phyloP scores from a whole-genome alignment of 1,284 basidiomycete species.

The Austroboletus novae-zelandiae region DNA sequence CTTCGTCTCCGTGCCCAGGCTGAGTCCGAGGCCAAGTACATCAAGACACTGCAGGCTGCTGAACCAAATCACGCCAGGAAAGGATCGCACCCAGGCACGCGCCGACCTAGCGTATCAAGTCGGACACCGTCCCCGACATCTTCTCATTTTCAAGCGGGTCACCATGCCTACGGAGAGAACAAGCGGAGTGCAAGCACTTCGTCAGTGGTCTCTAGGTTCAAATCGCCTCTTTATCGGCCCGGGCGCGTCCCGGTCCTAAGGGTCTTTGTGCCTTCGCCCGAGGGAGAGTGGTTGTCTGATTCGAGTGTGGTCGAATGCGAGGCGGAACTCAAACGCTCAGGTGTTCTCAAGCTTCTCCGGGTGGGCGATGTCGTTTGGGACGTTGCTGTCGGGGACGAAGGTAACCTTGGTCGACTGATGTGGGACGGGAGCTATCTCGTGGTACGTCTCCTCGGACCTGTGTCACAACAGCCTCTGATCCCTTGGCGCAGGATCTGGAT shows the following conservation, averaged over 20 bases:
- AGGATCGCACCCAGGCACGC: conserved; percentile 15
- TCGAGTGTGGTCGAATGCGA: conserved; percentile 76
- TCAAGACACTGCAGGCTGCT: conserved; percentile 17
- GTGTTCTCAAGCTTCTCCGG: conserved; percentile 52
- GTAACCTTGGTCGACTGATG: conserved; percentile 71
- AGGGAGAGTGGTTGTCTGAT: conserved; percentile 80
- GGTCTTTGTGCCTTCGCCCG: conserved; percentile 78
- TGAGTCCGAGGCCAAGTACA: conserved; percentile 45
- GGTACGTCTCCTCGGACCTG: conserved; percentile 37
- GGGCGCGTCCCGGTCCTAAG: conserved; percentile 70
- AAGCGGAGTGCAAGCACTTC: conserved; percentile 9
- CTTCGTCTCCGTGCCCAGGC: conserved; percentile 72
- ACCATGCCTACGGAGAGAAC: conserved; percentile 31
- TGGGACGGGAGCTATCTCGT: conserved; percentile 84
- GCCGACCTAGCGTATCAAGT: conserved; percentile 40
- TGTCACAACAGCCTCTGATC: background rate
- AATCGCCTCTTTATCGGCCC: conserved; percentile 63
- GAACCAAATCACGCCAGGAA: conserved; percentile 5
- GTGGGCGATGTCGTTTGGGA: conserved; percentile 83
- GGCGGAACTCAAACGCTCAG: conserved; percentile 64
- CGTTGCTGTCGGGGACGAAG: conserved; percentile 76
- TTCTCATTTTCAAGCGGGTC: conserved; percentile 43
- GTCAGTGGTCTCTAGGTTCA: conserved; percentile 40
- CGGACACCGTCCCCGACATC: conserved; percentile 63
- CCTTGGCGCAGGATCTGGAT: conserved; percentile 63